Percentiles rank a stretch among this genome's conserved stretches.
These are phyloP conservation scores for Biscogniauxia sp. DNA, from an alignment of 2,329 filamentous ascomycete species.

Conservation along the genomic window DNA sequence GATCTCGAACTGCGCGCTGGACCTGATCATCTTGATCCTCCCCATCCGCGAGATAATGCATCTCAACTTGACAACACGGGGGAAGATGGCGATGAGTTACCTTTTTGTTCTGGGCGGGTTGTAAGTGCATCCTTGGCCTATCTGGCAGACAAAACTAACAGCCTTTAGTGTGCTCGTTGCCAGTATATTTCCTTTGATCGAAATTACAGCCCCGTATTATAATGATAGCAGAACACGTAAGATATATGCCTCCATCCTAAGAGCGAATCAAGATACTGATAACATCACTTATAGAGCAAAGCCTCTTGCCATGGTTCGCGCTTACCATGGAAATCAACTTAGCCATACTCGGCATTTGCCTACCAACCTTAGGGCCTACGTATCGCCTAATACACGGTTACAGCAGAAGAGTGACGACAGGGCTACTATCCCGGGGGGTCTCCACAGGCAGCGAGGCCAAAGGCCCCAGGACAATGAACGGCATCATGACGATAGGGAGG, in stretches of 20 bases:
- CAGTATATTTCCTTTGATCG: neutral
- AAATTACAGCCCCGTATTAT: neutral
- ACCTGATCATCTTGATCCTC: neutral
- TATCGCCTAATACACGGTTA: neutral
- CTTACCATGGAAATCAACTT: neutral
- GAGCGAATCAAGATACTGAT: neutral
- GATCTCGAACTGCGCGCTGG: neutral
- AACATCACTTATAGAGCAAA: neutral
- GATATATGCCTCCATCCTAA: neutral
- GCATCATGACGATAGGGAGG: neutral
- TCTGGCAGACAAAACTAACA: neutral
- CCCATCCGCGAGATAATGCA: neutral
- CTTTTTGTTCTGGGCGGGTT: neutral
- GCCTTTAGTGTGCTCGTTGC: neutral
- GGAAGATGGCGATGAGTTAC: neutral
- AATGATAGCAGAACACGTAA: neutral
- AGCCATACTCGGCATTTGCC: neutral
- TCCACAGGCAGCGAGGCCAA: neutral
- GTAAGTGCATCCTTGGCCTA: neutral
- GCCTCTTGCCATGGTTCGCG: neutral
- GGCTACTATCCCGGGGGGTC: neutral
- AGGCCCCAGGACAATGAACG: neutral
- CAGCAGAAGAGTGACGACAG: neutral
- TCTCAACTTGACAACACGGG: neutral
- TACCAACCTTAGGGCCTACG: neutral